Evolutionary conservation across 2,329 filamentous ascomycete species (phyloP).

Genomic region (Grosmannia serpens): DNA sequence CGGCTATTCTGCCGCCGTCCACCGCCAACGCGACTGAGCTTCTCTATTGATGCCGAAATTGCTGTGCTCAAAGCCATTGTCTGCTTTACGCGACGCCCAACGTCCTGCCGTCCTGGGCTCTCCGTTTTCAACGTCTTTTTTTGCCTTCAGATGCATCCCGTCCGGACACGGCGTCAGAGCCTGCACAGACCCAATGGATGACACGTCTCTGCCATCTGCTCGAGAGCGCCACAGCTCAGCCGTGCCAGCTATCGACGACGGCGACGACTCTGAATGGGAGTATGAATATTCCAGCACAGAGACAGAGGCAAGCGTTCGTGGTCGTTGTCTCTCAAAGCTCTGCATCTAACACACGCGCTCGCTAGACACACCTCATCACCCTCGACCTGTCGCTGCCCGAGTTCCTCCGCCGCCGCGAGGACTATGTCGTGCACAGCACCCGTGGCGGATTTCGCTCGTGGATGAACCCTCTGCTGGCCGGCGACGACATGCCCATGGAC

Average conservation of each 20-base stretch:
- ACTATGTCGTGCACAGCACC: slow-evolving; percentile 24
- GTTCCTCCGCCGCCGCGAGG: slow-evolving; percentile 34
- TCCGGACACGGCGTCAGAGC: not conserved
- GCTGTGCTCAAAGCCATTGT: not conserved
- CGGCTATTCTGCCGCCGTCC: not conserved
- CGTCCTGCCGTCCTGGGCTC: too few relatives aligned
- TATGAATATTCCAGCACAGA: slow-evolving; percentile 56
- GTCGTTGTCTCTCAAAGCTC: not conserved
- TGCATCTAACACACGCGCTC: too few relatives aligned
- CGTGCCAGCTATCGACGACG: not conserved
- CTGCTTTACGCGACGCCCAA: too few relatives aligned
- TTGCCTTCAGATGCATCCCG: not conserved
- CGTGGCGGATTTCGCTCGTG: slow-evolving; percentile 33
- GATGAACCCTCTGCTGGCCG: slow-evolving; percentile 18
- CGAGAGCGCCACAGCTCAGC: not conserved
- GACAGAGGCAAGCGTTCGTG: slow-evolving; percentile 36
- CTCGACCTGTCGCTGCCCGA: slow-evolving; percentile 51
- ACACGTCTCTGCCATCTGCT: not conserved
- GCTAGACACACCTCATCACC: slow-evolving; percentile 51
- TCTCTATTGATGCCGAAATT: not conserved
- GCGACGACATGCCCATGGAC: slow-evolving; percentile 1
- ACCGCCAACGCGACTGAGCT: not conserved
- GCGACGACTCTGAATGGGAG: slow-evolving; percentile 45
- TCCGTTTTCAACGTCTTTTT: not conserved
- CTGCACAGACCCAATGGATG: not conserved